Conservation (phyloP, 2,329 filamentous ascomycete species). For the Pseudopithomyces chartarum region DNA sequence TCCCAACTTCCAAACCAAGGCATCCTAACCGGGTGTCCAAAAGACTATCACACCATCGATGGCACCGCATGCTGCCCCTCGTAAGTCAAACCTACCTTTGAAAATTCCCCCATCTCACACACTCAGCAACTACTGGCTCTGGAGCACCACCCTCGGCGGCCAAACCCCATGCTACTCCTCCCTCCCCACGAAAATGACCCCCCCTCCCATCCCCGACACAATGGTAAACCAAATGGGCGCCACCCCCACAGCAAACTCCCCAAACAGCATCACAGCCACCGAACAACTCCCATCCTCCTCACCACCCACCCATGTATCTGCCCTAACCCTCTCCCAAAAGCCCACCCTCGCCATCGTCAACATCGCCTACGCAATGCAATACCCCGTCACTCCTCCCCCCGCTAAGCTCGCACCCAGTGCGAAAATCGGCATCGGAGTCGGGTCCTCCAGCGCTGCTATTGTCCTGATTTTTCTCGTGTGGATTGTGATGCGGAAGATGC, state of each 20-base stretch:
- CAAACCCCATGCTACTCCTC: slow-evolving; percentile 34
- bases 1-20: slow-evolving; percentile 14
- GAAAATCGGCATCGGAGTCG: slow-evolving; percentile 29
- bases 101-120: neutral
- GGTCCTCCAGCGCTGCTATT: slow-evolving; percentile 13
- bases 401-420: no score
- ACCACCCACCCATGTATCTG: neutral
- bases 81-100: slow-evolving; percentile 9
- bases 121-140: slow-evolving; percentile 22
- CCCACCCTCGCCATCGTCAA: slow-evolving; percentile 29
- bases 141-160: slow-evolving; percentile 28
- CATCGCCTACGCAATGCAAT: slow-evolving; percentile 35
- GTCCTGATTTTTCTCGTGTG: slow-evolving; percentile 12
- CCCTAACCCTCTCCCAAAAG: slow-evolving; percentile 16
- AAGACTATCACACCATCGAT: slow-evolving; percentile 25
- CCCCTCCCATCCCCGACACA: slow-evolving; percentile 20
- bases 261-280: neutral
- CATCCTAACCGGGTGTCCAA: slow-evolving; percentile 17
- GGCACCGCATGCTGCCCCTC: slow-evolving; percentile 25
- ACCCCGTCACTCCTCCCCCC: slow-evolving; percentile 20
- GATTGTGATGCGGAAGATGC: slow-evolving; percentile 13
- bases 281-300: neutral
- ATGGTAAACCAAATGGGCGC: slow-evolving; percentile 1
- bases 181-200: slow-evolving; percentile 8
- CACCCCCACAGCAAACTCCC: neutral